phyloP scores from a whole-genome alignment of 768 basidiomycete species.

The Agrocybe chaxingu region DNA sequence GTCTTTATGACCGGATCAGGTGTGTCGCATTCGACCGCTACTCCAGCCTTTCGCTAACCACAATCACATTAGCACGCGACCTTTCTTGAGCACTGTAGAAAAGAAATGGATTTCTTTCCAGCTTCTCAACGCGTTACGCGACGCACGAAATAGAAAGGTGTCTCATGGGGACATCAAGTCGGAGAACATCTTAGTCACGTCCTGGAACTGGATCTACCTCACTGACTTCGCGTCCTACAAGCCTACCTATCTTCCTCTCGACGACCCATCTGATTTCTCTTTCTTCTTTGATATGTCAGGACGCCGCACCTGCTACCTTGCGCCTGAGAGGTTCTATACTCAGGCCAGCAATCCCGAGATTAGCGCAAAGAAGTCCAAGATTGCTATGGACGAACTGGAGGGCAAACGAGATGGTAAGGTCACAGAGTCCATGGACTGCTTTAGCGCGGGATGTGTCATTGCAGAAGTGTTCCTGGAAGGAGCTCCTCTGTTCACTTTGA shows the following conservation, averaged over 20 bases:
- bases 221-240: slow-evolving; percentile 97
- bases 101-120: slow-evolving; percentile 99
- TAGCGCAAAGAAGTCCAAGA: slow-evolving; percentile 60
- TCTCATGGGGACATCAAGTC: slow-evolving; percentile 98
- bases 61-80: slow-evolving; percentile 69
- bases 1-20: slow-evolving; percentile 97
- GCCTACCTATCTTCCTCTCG: slow-evolving; percentile 90
- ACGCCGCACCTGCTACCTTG: slow-evolving; percentile 90
- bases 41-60: neutral
- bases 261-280: slow-evolving; percentile 96
- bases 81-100: slow-evolving; percentile 87
- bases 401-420: slow-evolving; percentile 77
- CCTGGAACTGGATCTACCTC: slow-evolving; percentile 93
- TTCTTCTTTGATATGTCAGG: slow-evolving; percentile 98
- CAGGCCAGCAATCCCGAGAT: slow-evolving; percentile 65
- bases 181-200: slow-evolving; percentile 93
- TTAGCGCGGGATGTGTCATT: slow-evolving; percentile 91
- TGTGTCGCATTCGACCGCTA: slow-evolving; percentile 30
- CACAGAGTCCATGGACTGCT: slow-evolving; percentile 97
- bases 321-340: slow-evolving; percentile 93
- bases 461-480: slow-evolving; percentile 97
- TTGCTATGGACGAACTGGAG: slow-evolving; percentile 50
- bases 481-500: slow-evolving; percentile 86
- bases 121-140: slow-evolving; percentile 78
- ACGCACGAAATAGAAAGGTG: slow-evolving; percentile 81